Evolutionary conservation across 225 moss, liverwort and hornwort genomes (phyloP).

Genomic region (Polytrichum formosum): DNA sequence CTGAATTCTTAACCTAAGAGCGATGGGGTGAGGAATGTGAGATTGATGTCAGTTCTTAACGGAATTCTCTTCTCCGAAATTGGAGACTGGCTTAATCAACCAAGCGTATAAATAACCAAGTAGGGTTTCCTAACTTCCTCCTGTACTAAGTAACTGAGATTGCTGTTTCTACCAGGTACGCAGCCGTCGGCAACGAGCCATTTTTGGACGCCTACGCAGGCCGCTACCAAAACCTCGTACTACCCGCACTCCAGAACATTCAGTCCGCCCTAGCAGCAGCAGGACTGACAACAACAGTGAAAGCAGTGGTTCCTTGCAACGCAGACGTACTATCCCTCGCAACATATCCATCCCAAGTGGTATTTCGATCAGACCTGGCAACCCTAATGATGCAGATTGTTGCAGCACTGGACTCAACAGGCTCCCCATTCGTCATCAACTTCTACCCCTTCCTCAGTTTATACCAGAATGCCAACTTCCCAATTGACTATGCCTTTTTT

Average conservation of each 20-base stretch:
- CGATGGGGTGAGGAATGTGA: too few species aligned
- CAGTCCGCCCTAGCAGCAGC: conserved; percentile 70
- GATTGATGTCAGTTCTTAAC: too few species aligned
- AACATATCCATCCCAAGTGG: conserved; percentile 36
- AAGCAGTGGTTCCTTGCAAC: conserved; percentile 84
- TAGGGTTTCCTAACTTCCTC: too few species aligned
- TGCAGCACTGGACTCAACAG: conserved; percentile 34
- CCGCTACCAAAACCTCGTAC: conserved; percentile 26
- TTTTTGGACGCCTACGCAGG: conserved; percentile 77
- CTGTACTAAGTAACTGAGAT: too few species aligned
- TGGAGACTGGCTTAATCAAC: too few species aligned
- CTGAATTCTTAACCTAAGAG: too few species aligned
- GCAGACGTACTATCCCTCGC: conserved; percentile 61
- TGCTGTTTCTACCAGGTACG: conserved; percentile 40
- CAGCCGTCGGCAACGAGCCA: conserved; percentile 90
- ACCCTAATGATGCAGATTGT: conserved; percentile 57
- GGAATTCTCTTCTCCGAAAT: too few species aligned
- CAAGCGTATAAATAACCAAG: too few species aligned
- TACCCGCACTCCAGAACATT: conserved; percentile 72
- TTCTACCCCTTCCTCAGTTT: conserved; percentile 87
- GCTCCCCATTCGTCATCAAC: conserved; percentile 78
- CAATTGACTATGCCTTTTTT: conserved; percentile 75
- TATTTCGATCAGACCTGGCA: conserved; percentile 64
- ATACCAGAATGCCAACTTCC: conserved; percentile 56
- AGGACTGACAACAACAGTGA: conserved; percentile 36